A percentile compares a stretch with the other conserved stretches of the same genome.
Evolutionary conservation across 2,329 filamentous ascomycete species (phyloP).

Genomic region (Aspergillus ochraceus): DNA sequence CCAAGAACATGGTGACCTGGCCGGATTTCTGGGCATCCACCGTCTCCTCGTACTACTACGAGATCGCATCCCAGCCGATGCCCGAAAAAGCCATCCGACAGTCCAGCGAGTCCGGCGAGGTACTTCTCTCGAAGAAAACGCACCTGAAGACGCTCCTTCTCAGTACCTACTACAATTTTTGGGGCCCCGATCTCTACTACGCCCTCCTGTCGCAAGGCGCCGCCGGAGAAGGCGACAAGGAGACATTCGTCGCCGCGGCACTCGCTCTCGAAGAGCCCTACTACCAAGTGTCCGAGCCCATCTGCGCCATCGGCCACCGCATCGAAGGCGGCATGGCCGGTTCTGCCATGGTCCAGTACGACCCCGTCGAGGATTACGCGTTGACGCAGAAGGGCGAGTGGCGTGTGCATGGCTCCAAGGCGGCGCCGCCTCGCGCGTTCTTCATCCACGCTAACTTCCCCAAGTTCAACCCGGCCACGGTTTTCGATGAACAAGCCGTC

Average conservation of each 20-base stretch:
- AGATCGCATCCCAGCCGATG: conserved; percentile 33
- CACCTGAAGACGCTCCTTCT: conserved; percentile 47
- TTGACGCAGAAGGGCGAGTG: conserved; percentile 24
- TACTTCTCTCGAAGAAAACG: conserved; percentile 46
- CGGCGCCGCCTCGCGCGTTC: conserved; percentile 31
- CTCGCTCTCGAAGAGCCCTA: conserved; percentile 39
- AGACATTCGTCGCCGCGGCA: conserved; percentile 51
- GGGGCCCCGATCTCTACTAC: conserved; percentile 48
- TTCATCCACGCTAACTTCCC: conserved; percentile 44
- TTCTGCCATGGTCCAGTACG: conserved; percentile 40
- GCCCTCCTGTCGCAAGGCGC: conserved; percentile 49
- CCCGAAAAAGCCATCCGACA: conserved; percentile 24
- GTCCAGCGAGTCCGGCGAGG: conserved; percentile 47
- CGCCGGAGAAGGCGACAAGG: conserved; percentile 53
- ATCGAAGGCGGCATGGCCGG: conserved; percentile 32
- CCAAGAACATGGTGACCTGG: conserved; percentile 47
- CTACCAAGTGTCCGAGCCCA: conserved; percentile 43
- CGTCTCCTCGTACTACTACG: conserved; percentile 39
- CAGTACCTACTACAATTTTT: conserved; percentile 52
- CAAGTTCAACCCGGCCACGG: conserved; percentile 41
- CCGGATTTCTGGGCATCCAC: conserved; percentile 49
- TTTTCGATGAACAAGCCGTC: conserved; percentile 33
- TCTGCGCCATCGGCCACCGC: conserved; percentile 34
- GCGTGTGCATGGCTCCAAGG: conserved; percentile 29
- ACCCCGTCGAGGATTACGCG: conserved; percentile 35